These are phyloP conservation scores for Carpinus fangiana DNA, from an alignment of 306 rosid species.

Conservation along the genomic window DNA sequence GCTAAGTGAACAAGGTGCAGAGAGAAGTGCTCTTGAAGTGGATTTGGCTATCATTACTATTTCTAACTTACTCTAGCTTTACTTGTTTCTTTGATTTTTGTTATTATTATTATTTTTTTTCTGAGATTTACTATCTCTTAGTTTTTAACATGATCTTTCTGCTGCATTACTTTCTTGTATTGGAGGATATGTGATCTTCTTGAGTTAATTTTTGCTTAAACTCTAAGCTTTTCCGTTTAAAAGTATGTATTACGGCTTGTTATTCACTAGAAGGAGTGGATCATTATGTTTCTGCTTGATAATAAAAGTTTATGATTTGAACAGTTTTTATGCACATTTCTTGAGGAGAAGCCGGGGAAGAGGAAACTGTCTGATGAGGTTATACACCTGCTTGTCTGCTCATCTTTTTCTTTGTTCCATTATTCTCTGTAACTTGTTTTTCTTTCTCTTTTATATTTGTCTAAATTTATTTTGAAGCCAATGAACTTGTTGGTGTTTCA, in stretches of 20 bases:
- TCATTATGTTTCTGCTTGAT: neutral
- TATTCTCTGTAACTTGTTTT: constrained; percentile 9
- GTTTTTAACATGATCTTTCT: neutral
- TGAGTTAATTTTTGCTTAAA: neutral
- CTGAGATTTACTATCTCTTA: neutral
- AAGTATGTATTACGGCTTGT: neutral
- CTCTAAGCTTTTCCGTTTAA: neutral
- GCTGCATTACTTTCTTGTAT: neutral
- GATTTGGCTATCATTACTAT: neutral
- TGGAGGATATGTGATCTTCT: neutral
- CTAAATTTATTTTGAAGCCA: constrained; percentile 15
- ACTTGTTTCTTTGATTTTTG: neutral
- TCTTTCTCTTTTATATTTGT: constrained; percentile 14
- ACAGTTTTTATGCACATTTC: constrained; percentile 65
- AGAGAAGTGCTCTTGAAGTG: neutral
- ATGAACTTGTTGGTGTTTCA: constrained; percentile 35
- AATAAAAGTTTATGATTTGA: constrained; percentile 34
- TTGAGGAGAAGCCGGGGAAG: constrained; percentile 47
- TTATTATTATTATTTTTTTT: neutral
- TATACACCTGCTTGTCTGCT: constrained; percentile 25
- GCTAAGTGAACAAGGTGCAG: neutral
- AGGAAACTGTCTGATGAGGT: constrained; percentile 64
- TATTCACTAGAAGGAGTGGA: neutral
- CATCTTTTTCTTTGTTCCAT: constrained; percentile 3
- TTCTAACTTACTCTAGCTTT: neutral